A percentile compares a stretch with the other conserved stretches of the same genome.
Conservation (phyloP, 305 asterid genomes). For the Fraxinus latifolia region DNA sequence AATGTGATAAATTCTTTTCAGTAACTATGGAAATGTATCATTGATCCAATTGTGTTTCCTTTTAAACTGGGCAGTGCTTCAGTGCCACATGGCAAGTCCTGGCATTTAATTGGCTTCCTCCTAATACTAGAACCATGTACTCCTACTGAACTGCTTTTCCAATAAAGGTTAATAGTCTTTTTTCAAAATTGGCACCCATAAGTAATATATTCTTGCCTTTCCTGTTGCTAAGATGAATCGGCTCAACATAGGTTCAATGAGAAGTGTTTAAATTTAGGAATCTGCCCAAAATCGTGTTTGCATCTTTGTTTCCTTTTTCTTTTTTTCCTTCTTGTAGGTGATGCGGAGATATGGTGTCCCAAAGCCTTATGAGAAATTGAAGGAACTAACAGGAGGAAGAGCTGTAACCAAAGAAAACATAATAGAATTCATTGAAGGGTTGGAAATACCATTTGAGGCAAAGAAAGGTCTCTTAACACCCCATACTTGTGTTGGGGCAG, state of each 20-base stretch:
- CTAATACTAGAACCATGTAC: not conserved
- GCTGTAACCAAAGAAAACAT: constrained; percentile 40
- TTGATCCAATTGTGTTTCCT: not conserved
- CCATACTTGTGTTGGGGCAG: constrained; percentile 37
- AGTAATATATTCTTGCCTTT: not conserved
- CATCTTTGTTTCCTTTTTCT: not conserved
- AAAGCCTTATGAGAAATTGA: constrained; percentile 49
- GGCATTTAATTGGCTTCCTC: not conserved
- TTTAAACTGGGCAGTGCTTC: not conserved
- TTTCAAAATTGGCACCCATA: not conserved
- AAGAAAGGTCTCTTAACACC: constrained; percentile 40
- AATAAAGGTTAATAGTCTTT: not conserved
- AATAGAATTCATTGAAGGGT: constrained; percentile 38
- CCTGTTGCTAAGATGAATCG: not conserved
- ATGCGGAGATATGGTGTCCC: constrained; percentile 47
- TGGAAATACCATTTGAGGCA: constrained; percentile 39
- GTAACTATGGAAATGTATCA: not conserved
- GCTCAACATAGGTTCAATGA: not conserved
- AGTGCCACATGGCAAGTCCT: not conserved
- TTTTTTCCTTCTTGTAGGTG: constrained; percentile 20
- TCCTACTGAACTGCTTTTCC: not conserved
- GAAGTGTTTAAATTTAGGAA: not conserved
- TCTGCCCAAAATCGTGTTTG: not conserved
- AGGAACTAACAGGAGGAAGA: constrained; percentile 51
- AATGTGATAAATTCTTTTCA: not conserved